Evolutionary conservation across 495 filamentous ascomycete species (phyloP), one percentile per base, ranked within the genome.

Genomic region (Rusavskia elegans): DNA sequence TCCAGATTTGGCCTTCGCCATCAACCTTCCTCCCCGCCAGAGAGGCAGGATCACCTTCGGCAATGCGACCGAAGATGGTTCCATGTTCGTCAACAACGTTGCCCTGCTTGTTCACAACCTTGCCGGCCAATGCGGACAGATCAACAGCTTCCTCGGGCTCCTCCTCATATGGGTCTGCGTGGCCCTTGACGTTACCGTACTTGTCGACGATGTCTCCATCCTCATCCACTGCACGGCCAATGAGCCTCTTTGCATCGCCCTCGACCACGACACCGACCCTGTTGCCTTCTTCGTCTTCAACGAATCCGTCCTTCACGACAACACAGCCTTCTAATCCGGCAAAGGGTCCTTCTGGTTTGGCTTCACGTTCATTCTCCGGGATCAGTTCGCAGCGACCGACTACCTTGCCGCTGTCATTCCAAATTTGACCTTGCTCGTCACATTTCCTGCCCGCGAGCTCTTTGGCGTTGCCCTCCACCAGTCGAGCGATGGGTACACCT

Each of bases 201-300:
- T 79, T 81, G 63, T 90, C 87, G 35, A 88, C 67, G 54, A 94
- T 84, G 53, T 92, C 87, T 11, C 87, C 87, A 60, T 94, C 87
- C 36, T 83, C 73, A 58, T 92, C 87, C 41, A 92, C 85, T 17
- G 71, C 64, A 56, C 83, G 81, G n/a, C 86, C 86, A 39, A 82
- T 71, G 11, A 93, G 76, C 48, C 75, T 75, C 68, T 83, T 83
- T 16, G 79, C 54, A 51, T 94, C 85, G 37, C 87, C 87, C 52
- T 88, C 79, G n/a, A 83, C 67, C 23, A 94, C 70, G 51, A 77
- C 70, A 25, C 87, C 87, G 45, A 94, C 78, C 48, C 78, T 68
- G 52, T 83, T 74, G 23, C 79, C 87, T 38, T 79, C 68, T 36
- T 83, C 78, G 58, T 79, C 80, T 44, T 79, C 71, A 35, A 94